Conservation (phyloP, 805 yeast species). For the Schwanniomyces occidentalis region DNA sequence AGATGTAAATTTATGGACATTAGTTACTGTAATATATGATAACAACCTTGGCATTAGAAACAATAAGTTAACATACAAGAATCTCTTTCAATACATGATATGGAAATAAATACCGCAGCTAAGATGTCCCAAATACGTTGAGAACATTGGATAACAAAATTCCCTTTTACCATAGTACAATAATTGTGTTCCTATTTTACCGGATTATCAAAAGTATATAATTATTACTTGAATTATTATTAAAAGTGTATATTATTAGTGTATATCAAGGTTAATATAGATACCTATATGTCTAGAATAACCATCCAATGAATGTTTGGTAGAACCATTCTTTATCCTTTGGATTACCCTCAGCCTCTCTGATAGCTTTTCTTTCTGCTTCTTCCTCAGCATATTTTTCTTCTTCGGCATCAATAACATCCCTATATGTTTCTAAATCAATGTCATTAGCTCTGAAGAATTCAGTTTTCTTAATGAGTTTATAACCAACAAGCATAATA, state of each 20-base stretch:
- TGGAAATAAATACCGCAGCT: too few species aligned
- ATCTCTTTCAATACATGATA: too few species aligned
- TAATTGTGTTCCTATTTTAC: background rate
- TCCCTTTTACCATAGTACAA: too few species aligned
- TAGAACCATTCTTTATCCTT: constrained; percentile 48
- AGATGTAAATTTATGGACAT: too few species aligned
- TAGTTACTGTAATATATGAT: too few species aligned
- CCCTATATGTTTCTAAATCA: constrained; percentile 59
- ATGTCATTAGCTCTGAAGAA: constrained; percentile 54
- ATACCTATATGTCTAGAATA: constrained; percentile 39
- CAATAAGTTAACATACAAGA: too few species aligned
- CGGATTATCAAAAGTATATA: background rate
- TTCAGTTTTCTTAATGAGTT: constrained; percentile 52
- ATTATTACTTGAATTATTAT: too few species aligned
- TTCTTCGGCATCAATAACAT: constrained; percentile 55
- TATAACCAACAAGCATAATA: constrained; percentile 57
- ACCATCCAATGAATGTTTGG: constrained; percentile 49
- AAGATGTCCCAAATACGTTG: too few species aligned
- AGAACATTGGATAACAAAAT: too few species aligned
- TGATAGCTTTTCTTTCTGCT: constrained; percentile 32
- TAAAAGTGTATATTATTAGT: too few species aligned
- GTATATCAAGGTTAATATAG: too few species aligned
- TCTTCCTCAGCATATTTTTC: constrained; percentile 35
- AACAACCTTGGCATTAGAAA: too few species aligned
- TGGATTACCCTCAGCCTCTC: constrained; percentile 45